Percentiles rank a stretch among this genome's conserved stretches.
These are phyloP conservation scores for Datura wrightii DNA, from an alignment of 257 asterid genomes.

Conservation along the genomic window DNA sequence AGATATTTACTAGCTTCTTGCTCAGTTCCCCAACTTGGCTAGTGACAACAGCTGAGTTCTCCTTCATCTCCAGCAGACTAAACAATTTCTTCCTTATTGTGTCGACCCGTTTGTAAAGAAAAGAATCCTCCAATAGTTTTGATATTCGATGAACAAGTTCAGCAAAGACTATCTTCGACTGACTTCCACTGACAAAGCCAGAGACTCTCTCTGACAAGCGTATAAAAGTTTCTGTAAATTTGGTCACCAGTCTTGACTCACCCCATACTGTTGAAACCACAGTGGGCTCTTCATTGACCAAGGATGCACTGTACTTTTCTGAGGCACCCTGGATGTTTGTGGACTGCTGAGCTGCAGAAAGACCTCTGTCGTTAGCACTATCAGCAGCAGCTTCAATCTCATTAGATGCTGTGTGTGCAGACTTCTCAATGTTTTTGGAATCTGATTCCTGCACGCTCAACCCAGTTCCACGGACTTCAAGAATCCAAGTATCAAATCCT, in stretches of 20 bases:
- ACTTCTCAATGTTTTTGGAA: constrained; percentile 63
- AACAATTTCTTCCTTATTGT: constrained; percentile 59
- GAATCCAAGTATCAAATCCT: constrained; percentile 98
- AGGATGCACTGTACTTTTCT: constrained; percentile 47
- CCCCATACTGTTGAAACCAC: constrained; percentile 62
- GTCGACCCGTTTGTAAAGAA: constrained; percentile 59
- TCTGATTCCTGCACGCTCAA: constrained; percentile 68
- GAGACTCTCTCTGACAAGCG: constrained; percentile 80
- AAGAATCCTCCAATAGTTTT: constrained; percentile 71
- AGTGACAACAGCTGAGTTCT: constrained; percentile 60
- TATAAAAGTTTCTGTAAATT: constrained; percentile 69
- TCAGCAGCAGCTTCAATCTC: constrained; percentile 66
- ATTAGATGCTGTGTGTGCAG: constrained; percentile 59
- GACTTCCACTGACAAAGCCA: constrained; percentile 82
- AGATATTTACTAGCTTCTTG: constrained; percentile 72
- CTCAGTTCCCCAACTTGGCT: constrained; percentile 75
- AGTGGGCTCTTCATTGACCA: constrained; percentile 50
- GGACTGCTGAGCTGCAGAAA: constrained; percentile 50
- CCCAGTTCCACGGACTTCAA: constrained; percentile 98
- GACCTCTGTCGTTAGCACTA: constrained; percentile 48
- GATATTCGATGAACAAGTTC: constrained; percentile 80
- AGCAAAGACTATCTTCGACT: constrained; percentile 69
- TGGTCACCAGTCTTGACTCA: constrained; percentile 73
- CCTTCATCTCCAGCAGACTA: constrained; percentile 66
- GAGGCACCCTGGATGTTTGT: constrained; percentile 37